Base-by-base conservation (phyloP, 139 green algal genomes). In the Volvox africanus region DNA sequence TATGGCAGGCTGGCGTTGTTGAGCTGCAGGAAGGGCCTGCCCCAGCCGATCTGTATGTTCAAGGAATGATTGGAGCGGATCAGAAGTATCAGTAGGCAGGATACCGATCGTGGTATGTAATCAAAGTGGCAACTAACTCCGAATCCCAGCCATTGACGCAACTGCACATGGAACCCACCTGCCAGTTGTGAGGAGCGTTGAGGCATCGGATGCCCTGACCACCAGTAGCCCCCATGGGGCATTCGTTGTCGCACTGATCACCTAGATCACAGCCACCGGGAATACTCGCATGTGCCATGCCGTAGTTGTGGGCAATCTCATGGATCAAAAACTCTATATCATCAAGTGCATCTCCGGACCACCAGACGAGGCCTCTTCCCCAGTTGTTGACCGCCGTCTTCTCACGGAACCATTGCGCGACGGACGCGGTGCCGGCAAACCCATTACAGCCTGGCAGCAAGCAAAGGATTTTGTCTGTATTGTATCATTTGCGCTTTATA, bases 181-280 rank as follows among this genome's bases (percentile, higher is more conserved):
- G 75, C 75, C 75, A 81, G 13, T 61, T 50, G 33, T 81, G 75
- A 13, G 75, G 30, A 1, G 75, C 75, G 32, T 81, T 81, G 32
- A 81, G 24, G 33, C 75, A 81, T 33, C 75, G 75, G 30, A 81
- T 81, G 75, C 32, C 71, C n/a, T 79, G 71, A 18, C 71, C 71
- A 32, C 71, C 75, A 20, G 2, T 26, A 18, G 75, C 30, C 32
- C 75, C 75, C 75, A 81, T 81, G n/a, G 75, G 17, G 75, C 75
- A 81, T 17, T n/a, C 61, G 75, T 81, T 2, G 32, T 81, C 75
- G 50, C 75, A 81, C 26, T 81, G 75, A 24, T 81, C 75, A 1
- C 12, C 1, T 35, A 81, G 75, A 1, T 81, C 32, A 35, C 75
- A 81, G 12, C 30, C 30, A 30, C 75, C 75, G 5, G 75, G 75